phyloP scores from a whole-genome alignment of 768 basidiomycete genomes.

The Gelatoporia subvermispora region DNA sequence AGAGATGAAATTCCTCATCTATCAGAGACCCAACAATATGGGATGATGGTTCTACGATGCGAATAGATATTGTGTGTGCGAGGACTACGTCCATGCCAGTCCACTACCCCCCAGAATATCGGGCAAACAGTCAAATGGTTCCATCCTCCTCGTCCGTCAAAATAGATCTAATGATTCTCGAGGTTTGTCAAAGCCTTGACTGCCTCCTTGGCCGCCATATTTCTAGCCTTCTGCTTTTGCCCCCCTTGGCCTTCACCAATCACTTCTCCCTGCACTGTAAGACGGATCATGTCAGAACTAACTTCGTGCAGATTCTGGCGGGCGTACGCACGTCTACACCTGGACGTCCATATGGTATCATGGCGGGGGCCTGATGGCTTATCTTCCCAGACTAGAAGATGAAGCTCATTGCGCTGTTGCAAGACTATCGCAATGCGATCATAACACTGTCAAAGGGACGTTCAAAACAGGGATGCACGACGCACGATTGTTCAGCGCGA shows the following conservation, averaged over 20 bases:
- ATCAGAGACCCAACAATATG: no score
- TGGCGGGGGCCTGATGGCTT: constrained; percentile 39
- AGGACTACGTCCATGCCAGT: no score
- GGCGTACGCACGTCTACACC: constrained; percentile 49
- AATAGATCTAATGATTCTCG: no score
- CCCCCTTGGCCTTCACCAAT: constrained; percentile 45
- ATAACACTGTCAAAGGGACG: not conserved
- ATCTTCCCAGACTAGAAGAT: constrained; percentile 54
- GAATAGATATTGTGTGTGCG: no score
- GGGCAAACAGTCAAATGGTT: no score
- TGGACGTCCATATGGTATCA: constrained; percentile 46
- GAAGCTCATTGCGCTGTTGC: constrained; percentile 37
- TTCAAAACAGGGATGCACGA: not conserved
- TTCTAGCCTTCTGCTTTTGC: constrained; percentile 38
- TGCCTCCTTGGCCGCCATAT: constrained; percentile 12
- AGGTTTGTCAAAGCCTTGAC: not conserved
- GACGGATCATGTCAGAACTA: not conserved
- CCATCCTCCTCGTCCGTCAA: no score
- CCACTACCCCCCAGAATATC: no score
- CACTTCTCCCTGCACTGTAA: constrained; percentile 45
- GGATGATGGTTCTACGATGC: no score
- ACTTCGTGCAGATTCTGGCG: not conserved
- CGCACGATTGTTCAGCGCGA: constrained; percentile 39
- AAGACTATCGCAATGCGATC: constrained; percentile 37
- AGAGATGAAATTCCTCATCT: no score